A percentile compares a stretch with the other conserved stretches of the same genome.
These are phyloP conservation scores for Phytophthora quininea DNA, from an alignment of 352 stramenopile genomes.

Conservation along the genomic window DNA sequence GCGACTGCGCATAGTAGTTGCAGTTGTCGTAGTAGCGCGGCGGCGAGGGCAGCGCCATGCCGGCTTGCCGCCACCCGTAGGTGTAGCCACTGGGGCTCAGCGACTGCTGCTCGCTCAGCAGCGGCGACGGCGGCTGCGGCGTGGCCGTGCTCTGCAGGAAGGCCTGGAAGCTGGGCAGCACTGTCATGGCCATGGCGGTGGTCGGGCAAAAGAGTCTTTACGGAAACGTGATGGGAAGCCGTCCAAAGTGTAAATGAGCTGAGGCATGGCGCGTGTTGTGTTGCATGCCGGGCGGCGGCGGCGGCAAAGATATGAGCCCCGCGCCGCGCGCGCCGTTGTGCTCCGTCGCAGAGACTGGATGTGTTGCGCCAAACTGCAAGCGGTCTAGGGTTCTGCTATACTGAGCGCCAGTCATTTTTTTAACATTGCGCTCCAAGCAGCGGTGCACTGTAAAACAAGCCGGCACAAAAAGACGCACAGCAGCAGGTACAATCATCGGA, in stretches of 20 bases:
- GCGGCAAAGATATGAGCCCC: conserved; percentile 55
- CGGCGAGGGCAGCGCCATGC: conserved; percentile 15
- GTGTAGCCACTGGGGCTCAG: conserved; percentile 17
- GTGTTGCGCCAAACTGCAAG: no score
- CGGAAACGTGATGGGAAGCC: conserved; percentile 13
- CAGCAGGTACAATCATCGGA: no score
- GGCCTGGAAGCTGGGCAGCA: conserved; percentile 63
- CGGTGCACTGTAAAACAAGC: no score
- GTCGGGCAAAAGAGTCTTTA: not conserved
- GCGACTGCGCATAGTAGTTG: conserved; percentile 24
- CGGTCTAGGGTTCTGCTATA: no score
- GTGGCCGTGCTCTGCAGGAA: conserved; percentile 53
- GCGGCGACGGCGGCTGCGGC: conserved; percentile 28
- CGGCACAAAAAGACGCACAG: no score
- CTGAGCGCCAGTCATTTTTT: no score
- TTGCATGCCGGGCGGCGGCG: not conserved
- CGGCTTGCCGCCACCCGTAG: conserved; percentile 25
- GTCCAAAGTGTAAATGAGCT: conserved; percentile 36
- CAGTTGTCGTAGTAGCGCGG: conserved; percentile 17
- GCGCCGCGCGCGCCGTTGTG: conserved; percentile 7
- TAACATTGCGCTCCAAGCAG: no score
- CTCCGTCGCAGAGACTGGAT: not conserved
- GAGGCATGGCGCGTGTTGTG: conserved; percentile 2
- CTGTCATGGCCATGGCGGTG: conserved; percentile 45
- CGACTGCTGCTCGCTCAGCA: conserved; percentile 17